Conservation (phyloP, 23 red algal genomes). For the Gracilaria domingensis region DNA sequence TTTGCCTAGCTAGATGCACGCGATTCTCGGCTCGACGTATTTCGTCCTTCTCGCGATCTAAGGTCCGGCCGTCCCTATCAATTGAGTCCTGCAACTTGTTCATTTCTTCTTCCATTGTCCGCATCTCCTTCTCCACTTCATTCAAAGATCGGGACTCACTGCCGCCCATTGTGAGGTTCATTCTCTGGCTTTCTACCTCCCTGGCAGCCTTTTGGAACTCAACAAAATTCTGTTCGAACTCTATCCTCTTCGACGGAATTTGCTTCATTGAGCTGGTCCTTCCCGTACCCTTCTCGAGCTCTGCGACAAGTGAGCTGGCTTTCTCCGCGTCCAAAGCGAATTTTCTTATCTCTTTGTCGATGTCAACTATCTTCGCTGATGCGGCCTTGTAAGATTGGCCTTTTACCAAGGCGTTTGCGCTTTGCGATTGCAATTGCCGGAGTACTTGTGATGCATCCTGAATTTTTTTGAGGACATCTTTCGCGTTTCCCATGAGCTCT, state of each 20-base stretch:
- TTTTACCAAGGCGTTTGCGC: constrained; percentile 32
- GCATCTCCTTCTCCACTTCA: constrained; percentile 49
- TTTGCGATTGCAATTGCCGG: constrained; percentile 20
- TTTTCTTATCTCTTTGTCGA: constrained; percentile 7
- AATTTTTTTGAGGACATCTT: neutral
- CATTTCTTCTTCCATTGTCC: constrained; percentile 37
- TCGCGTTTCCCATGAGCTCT: constrained; percentile 23
- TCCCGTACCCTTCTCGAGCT: constrained; percentile 17
- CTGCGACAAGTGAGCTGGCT: constrained; percentile 4
- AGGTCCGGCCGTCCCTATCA: constrained; percentile 17
- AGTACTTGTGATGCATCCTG: constrained; percentile 26
- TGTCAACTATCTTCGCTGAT: neutral
- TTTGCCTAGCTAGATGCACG: constrained; percentile 21
- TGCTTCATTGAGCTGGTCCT: constrained; percentile 21
- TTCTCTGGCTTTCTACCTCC: constrained; percentile 5
- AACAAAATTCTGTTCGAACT: constrained; percentile 34
- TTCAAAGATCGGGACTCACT: constrained; percentile 31
- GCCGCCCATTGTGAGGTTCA: neutral
- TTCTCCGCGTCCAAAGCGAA: constrained; percentile 7
- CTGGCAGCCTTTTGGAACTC: constrained; percentile 36
- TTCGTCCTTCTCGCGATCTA: constrained; percentile 62
- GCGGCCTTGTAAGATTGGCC: constrained; percentile 8
- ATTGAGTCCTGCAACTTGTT: constrained; percentile 36
- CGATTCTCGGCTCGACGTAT: constrained; percentile 51
- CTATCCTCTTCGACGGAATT: constrained; percentile 30